These are phyloP conservation scores for Ampelocalamus luodianensis DNA, from an alignment of 176 grass and related monocot species.

Conservation along the genomic window DNA sequence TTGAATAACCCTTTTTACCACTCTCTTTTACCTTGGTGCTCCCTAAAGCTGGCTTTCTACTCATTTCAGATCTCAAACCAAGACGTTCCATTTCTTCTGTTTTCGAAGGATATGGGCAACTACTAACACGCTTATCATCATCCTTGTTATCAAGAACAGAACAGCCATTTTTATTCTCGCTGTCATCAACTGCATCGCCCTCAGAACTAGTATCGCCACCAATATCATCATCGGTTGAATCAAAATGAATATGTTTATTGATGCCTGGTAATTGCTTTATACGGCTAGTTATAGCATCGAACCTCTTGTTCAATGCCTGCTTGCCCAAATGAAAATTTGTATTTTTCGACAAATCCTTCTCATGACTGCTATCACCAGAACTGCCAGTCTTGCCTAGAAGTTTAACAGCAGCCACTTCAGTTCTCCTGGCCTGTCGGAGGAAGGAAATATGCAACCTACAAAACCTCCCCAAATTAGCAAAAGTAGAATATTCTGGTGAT, in stretches of 20 bases:
- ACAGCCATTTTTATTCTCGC: slow-evolving; percentile 43
- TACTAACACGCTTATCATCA: slow-evolving; percentile 55
- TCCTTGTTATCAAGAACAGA: slow-evolving; percentile 49
- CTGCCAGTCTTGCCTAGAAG: slow-evolving; percentile 40
- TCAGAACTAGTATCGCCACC: slow-evolving; percentile 40
- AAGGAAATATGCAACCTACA: slow-evolving; percentile 76
- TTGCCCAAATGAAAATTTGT: slow-evolving; percentile 53
- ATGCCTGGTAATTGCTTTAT: slow-evolving; percentile 61
- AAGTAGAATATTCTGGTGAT: slow-evolving; percentile 24
- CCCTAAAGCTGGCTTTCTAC: slow-evolving; percentile 46
- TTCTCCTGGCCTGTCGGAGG: slow-evolving; percentile 61
- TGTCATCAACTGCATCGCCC: slow-evolving; percentile 38
- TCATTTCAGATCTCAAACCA: slow-evolving; percentile 72
- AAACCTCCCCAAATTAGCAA: slow-evolving; percentile 51
- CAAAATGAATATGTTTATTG: slow-evolving; percentile 82
- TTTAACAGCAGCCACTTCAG: slow-evolving; percentile 50
- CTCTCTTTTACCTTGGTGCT: slow-evolving; percentile 42
- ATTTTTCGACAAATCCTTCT: slow-evolving; percentile 52
- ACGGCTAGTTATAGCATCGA: slow-evolving; percentile 61
- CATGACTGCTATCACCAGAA: slow-evolving; percentile 43
- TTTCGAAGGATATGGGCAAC: slow-evolving; percentile 90
- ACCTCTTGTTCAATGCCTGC: slow-evolving; percentile 64
- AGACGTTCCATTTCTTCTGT: slow-evolving; percentile 82
- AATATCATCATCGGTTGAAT: slow-evolving; percentile 73
- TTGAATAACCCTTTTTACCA: slow-evolving; percentile 24